These are phyloP conservation scores for Tetraselmis chui DNA, from an alignment of 139 green algal species.

Conservation along the genomic window DNA sequence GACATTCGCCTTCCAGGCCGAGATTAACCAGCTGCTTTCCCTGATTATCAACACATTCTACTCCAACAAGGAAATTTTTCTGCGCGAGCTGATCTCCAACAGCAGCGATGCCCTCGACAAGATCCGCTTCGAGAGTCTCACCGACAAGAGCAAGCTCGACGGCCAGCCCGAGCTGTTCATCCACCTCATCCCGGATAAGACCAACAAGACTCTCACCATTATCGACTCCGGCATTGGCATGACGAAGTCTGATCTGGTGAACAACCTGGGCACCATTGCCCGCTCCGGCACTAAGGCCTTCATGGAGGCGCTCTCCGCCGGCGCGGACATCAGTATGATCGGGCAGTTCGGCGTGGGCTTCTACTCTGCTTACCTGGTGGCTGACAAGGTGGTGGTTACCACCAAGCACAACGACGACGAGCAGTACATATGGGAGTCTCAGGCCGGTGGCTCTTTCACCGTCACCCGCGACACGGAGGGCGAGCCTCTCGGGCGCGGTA, in stretches of 20 bases:
- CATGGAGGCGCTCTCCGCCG: slow-evolving; percentile 98
- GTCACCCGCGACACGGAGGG: slow-evolving; percentile 65
- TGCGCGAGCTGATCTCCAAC: slow-evolving; percentile 96
- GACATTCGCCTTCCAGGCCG: slow-evolving; percentile 86
- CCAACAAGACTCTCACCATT: slow-evolving; percentile 92
- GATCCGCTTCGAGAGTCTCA: slow-evolving; percentile 94
- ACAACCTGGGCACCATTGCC: slow-evolving; percentile 99
- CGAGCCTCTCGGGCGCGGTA: slow-evolving; percentile 37
- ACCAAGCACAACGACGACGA: slow-evolving; percentile 99
- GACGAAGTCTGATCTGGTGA: slow-evolving; percentile 97
- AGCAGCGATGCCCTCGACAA: slow-evolving; percentile 96
- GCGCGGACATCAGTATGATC: slow-evolving; percentile 99
- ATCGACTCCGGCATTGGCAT: slow-evolving; percentile 94
- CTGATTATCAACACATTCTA: slow-evolving; percentile 99
- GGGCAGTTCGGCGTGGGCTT: slow-evolving; percentile 99
- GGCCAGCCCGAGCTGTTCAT: slow-evolving; percentile 92
- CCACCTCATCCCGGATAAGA: slow-evolving; percentile 94
- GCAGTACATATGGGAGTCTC: slow-evolving; percentile 96
- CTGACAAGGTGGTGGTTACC: slow-evolving; percentile 75
- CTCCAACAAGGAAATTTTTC: slow-evolving; percentile 92
- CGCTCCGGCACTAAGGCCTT: slow-evolving; percentile 98
- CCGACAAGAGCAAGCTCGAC: slow-evolving; percentile 95
- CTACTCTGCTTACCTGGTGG: slow-evolving; percentile 99
- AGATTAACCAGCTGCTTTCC: slow-evolving; percentile 99
- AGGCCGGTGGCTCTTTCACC: slow-evolving; percentile 98